A percentile compares a stretch with the other conserved stretches of the same genome.
These are phyloP conservation scores for Tripterygium wilfordii DNA, from an alignment of 177 flowering plant species.

Conservation along the genomic window DNA sequence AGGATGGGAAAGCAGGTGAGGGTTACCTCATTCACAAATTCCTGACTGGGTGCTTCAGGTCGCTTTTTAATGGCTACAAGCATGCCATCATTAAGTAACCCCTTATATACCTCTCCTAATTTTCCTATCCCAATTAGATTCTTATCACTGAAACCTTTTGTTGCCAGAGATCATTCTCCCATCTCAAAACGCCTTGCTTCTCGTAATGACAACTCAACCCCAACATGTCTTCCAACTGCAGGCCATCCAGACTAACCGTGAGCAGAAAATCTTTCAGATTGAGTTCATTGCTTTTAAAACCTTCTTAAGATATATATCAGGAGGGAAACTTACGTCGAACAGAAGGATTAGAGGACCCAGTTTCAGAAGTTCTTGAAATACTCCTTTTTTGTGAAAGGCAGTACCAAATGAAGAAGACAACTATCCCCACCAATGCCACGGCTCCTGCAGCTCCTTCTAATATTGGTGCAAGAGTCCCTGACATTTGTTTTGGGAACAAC, in stretches of 20 bases:
- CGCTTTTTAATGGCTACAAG: constrained; percentile 87
- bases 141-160: constrained; percentile 66
- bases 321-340: constrained; percentile 45
- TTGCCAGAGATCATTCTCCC: constrained; percentile 71
- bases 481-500: constrained; percentile 65
- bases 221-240: constrained; percentile 48
- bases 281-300: neutral
- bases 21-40: constrained; percentile 76
- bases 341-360: constrained; percentile 88
- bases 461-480: constrained; percentile 87
- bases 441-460: constrained; percentile 98
- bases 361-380: constrained; percentile 76
- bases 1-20: too few relatives aligned
- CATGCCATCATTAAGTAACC: constrained; percentile 86
- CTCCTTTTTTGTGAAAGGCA: constrained; percentile 45
- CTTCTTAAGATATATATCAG: neutral
- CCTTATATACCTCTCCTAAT: constrained; percentile 88
- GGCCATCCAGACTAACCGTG: constrained; percentile 5
- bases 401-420: constrained; percentile 52
- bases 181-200: constrained; percentile 65
- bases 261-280: neutral
- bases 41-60: constrained; percentile 55
- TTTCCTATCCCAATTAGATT: constrained; percentile 82
- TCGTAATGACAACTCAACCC: constrained; percentile 52
- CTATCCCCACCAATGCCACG: constrained; percentile 69